Evolutionary conservation across 2,329 filamentous ascomycete species (phyloP).

Genomic region (Dothidotthia symphoricarpi): DNA sequence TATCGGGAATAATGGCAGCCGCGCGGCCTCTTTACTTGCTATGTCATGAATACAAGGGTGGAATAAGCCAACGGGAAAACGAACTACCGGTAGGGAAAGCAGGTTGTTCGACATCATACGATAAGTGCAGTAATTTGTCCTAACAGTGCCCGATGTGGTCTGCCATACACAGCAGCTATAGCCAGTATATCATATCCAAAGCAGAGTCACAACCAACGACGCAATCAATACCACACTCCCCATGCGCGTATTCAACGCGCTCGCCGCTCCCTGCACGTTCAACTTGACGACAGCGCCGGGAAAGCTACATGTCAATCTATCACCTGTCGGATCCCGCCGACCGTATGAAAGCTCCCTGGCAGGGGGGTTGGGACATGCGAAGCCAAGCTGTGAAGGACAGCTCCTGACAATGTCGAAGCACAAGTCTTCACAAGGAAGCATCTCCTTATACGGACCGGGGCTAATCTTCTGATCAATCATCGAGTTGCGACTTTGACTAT

Average conservation of each 20-base stretch:
- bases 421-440: slow-evolving; percentile 82
- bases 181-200: slow-evolving; percentile 2
- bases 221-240: slow-evolving; percentile 10
- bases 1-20: too few relatives aligned
- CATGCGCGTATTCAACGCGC: background rate
- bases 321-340: slow-evolving; percentile 10
- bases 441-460: slow-evolving; percentile 91
- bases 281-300: slow-evolving; percentile 43
- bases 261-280: slow-evolving; percentile 24
- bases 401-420: slow-evolving; percentile 83
- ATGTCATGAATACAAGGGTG: too few relatives aligned
- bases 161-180: too few relatives aligned
- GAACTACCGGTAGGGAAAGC: too few relatives aligned
- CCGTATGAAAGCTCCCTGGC: slow-evolving; percentile 26
- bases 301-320: slow-evolving; percentile 41
- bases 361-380: slow-evolving; percentile 63
- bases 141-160: too few relatives aligned
- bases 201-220: slow-evolving; percentile 5
- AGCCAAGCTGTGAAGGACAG: slow-evolving; percentile 74
- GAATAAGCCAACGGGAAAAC: too few relatives aligned
- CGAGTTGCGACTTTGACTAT: slow-evolving; percentile 64
- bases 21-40: too few relatives aligned
- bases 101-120: too few relatives aligned
- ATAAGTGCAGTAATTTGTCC: too few relatives aligned
- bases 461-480: slow-evolving; percentile 69